phyloP scores from a whole-genome alignment of 805 yeast species.

The Geotrichum ghanense region DNA sequence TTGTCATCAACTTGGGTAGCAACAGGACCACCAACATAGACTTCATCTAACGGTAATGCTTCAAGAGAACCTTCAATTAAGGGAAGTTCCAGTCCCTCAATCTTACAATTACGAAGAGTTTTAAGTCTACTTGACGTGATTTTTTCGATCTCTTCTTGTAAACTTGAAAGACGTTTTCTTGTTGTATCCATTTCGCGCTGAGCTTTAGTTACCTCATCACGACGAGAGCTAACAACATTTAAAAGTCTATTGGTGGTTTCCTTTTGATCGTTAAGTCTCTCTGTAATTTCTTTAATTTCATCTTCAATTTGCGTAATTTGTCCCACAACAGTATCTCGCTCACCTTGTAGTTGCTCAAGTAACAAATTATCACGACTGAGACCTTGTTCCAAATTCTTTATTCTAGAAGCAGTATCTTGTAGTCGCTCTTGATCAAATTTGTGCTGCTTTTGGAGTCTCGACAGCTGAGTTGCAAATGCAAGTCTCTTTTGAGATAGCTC shows the following conservation, averaged over 20 bases:
- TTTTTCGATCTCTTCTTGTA: slow-evolving; percentile 45
- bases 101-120: slow-evolving; percentile 58
- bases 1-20: slow-evolving; percentile 24
- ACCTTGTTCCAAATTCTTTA: slow-evolving; percentile 18
- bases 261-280: slow-evolving; percentile 13
- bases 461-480: slow-evolving; percentile 43
- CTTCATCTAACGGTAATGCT: background rate
- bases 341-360: slow-evolving; percentile 20
- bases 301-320: slow-evolving; percentile 16
- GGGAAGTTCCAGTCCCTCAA: slow-evolving; percentile 59
- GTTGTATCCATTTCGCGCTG: slow-evolving; percentile 6
- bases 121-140: slow-evolving; percentile 39
- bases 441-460: slow-evolving; percentile 44
- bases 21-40: slow-evolving; percentile 18
- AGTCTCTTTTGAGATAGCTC: slow-evolving; percentile 38
- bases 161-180: slow-evolving; percentile 2
- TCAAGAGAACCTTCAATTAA: slow-evolving; percentile 39
- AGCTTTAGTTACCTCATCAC: slow-evolving; percentile 20
- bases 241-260: slow-evolving; percentile 30
- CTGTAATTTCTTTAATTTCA: slow-evolving; percentile 10
- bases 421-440: slow-evolving; percentile 51
- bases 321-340: slow-evolving; percentile 8
- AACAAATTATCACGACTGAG: slow-evolving; percentile 29
- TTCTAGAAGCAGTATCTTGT: slow-evolving; percentile 34
- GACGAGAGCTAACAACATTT: slow-evolving; percentile 29